A percentile compares a stretch with the other conserved stretches of the same genome.
phyloP scores from a whole-genome alignment of 2,329 filamentous ascomycete species.

The Raffaelea deltoideospora region DNA sequence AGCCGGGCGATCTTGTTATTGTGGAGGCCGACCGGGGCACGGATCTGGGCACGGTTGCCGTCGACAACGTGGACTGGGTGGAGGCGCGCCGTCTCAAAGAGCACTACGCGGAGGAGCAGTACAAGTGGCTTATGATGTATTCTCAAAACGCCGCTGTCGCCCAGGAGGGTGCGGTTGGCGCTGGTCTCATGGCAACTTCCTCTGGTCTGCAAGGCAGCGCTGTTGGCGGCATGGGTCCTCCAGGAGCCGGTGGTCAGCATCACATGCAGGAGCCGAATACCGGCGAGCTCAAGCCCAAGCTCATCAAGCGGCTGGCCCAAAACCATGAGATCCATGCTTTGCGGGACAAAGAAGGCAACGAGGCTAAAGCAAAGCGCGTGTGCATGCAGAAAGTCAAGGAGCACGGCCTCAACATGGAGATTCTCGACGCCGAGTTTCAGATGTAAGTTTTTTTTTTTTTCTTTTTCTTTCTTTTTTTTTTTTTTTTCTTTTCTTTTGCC shows the following conservation, averaged over 20 bases:
- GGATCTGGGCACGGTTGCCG: constrained; percentile 83
- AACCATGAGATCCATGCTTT: constrained; percentile 79
- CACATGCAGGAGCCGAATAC: constrained; percentile 56
- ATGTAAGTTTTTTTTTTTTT: constrained; percentile 51
- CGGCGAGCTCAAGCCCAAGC: constrained; percentile 78
- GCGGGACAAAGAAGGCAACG: constrained; percentile 90
- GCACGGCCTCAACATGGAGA: constrained; percentile 87
- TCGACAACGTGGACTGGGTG: constrained; percentile 76
- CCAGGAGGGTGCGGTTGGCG: constrained; percentile 42
- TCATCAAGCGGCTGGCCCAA: constrained; percentile 90
- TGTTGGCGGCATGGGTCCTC: constrained; percentile 64
- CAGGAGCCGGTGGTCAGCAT: constrained; percentile 56
- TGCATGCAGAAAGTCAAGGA: constrained; percentile 95
- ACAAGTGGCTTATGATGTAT: constrained; percentile 98
- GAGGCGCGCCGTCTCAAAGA: constrained; percentile 81
- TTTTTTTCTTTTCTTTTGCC: constrained; percentile 5
- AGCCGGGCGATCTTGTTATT: constrained; percentile 86
- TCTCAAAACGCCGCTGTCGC: constrained; percentile 58
- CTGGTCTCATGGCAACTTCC: constrained; percentile 47
- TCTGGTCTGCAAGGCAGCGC: constrained; percentile 53
- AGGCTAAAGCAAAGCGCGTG: constrained; percentile 91
- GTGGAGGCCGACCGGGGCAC: constrained; percentile 94
- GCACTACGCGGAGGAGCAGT: constrained; percentile 86
- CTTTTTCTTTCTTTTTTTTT: background rate
- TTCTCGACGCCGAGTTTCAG: constrained; percentile 95